Base-by-base conservation (phyloP, 2,329 filamentous ascomycete genomes). In the Orbilia blumenaviensis region DNA sequence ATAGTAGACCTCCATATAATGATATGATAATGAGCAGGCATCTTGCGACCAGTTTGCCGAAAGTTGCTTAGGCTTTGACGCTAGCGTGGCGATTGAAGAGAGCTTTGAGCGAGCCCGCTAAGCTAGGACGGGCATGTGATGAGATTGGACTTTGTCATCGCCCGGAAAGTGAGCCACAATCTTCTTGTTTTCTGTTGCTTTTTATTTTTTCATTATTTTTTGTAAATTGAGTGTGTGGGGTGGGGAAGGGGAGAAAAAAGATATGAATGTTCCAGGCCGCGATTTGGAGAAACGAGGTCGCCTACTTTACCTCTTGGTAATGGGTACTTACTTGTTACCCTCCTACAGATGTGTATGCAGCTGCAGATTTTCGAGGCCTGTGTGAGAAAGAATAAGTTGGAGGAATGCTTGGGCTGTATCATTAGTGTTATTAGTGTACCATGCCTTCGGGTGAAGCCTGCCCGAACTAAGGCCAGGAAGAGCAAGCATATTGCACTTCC, bases 1-100 rank as follows among this genome's bases (percentile, higher is more conserved):
- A 60, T 67, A 67, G 36, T 41, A 52, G 32, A 41, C 34, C 29
- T 27, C 42, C 46, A 62, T 68, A 61, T 62, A 18, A 69, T 69
- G 66, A 56, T 52, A 58, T 54, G 56, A 62, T 52, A 52, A 60
- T 71, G 32, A 18, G 38, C 61, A 56, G 52, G 52, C 52, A 56
- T 56, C 32, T 48, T 38, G 67, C 58, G 34, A 64, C 63, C 56
- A 64, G 52, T 71, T 62, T 58, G 66, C 58, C 66, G 56, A 63
- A 71, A 71, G 41, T 23, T 71, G 66, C 66, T 71, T 71, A 67
- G 58, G 46, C 64, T 42, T 68, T 44, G 29, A 42, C 38, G 42
- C 36, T 48, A 54, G 66, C 66, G 44, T 62, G 56, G 54, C 32
- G 54, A 50, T 58, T 46, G 25, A 3, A 44, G 41, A 61, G 56